Base-by-base conservation (phyloP, 129 eudicot species). In the Helichrysum umbraculigerum region DNA sequence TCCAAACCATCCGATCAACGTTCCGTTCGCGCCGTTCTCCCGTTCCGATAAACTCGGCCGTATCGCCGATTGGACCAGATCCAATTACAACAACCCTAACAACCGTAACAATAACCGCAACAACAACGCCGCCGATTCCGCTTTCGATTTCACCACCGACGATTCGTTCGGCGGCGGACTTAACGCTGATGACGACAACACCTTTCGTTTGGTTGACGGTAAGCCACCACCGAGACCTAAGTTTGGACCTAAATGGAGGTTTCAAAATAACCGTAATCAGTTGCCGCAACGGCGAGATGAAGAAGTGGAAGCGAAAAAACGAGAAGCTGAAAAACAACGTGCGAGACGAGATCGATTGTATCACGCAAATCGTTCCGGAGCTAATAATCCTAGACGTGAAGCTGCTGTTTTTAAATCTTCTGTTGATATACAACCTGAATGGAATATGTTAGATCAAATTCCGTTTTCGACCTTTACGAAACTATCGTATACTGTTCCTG, bases 401-500 rank as follows among this genome's bases (percentile, higher is more conserved):
- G 86, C 92, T 0, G 84, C 97, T 0, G 90, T 83, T 5, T 83
- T 89, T 41, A 91, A 91, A 66, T 85, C 96, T 0, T 83, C 88
- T 0, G 97, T 91, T 2, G 97, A 91, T 72, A 91, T 91, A 17
- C 97, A 91, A 61, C 97, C 97, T 4, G 97, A 91, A 39, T 91
- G 97, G 97, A 91, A 91, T 21, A 91, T 91, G 96, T 92, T 91
- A 5, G 97, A 92, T 29, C 97, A 92, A 69, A 92, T 92, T 16
- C 96, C 97, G 0, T 92, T 92, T 77, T 89, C 96, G 0, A 87
- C 91, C 0, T 92, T 92, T 72, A 79, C 93, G 0, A 92, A 92
- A 60, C 83, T 92, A 0, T 82, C 93, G 0, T 92, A 79, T 73
- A 72, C 81, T 0, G 96, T 92, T 9, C 83, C 88, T 0, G 97